Base-by-base conservation (phyloP, 768 basidiomycete species). In the Nidularia pulvinata region DNA sequence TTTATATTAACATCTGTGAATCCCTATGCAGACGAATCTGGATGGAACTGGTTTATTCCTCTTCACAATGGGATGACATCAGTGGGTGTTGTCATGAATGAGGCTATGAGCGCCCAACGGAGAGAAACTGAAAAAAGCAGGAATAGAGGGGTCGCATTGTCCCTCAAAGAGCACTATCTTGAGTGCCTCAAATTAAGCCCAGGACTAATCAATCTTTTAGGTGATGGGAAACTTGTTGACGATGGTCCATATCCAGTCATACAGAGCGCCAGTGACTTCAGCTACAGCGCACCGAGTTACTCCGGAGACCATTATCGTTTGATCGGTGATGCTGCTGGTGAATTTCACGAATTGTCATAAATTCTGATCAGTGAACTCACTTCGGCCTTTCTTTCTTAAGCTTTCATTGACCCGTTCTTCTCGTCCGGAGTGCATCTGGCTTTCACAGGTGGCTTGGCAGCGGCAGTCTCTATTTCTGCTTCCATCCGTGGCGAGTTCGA, bases 1-100 rank as follows among this genome's bases (percentile, higher is more conserved):
- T 19, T 10, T 44, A 45, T 33, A 33, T 6, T 19, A 3, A 7
- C 4, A 7, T 22, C 49, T 52, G 33, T 48, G 34, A 48, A 37
- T 10, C 7, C 19, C 7, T 10, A 4, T n/a, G 14, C 47, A 80
- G 81, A 84, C 55, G 75, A 79, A 56, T 71, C 73, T 9, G 82
- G 82, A 6, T 84, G 82, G 83, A 70, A 72, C 25, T 84, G 83
- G 82, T 75, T 73, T 45, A 83, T 84, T 46, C 82, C 83, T 19
- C 67, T 82, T 22, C 77, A 79, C 55, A 69, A 80, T 51, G 78
- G 74, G 2, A 79, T 71, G 1, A 74, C 70, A 1, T 83, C 81
- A 6, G 63, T 84, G 2, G 82, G 83, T 3, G 57, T 84, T 37
- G 76, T 83, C 7, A 72, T 81, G 60, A 70, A 78, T 48, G 55